Percentiles rank a stretch among this genome's conserved stretches.
phyloP scores from a whole-genome alignment of 805 yeast genomes.

The Candida glaebosa region DNA sequence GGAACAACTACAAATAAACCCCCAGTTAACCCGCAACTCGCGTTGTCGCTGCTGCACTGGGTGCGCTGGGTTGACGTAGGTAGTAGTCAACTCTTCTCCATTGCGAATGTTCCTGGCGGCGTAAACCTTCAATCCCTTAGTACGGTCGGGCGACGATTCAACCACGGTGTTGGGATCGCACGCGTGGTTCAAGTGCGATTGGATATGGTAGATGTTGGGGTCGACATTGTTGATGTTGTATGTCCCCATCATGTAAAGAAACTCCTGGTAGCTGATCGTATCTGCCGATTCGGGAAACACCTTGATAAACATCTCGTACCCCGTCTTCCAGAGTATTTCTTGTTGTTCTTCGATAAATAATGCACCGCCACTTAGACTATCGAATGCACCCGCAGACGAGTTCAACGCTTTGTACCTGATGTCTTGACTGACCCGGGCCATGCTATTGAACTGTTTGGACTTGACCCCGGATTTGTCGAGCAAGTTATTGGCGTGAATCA shows the following conservation, averaged over 20 bases:
- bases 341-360: slow-evolving; percentile 53
- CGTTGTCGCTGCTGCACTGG: slow-evolving; percentile 61
- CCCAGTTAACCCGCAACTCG: slow-evolving; percentile 72
- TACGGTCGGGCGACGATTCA: slow-evolving; percentile 38
- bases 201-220: slow-evolving; percentile 55
- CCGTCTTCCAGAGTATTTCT: slow-evolving; percentile 57
- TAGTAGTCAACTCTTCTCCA: slow-evolving; percentile 66
- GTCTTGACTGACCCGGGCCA: slow-evolving; percentile 71
- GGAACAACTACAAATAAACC: slow-evolving; percentile 66
- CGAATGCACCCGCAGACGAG: slow-evolving; percentile 53
- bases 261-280: slow-evolving; percentile 47
- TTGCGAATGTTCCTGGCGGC: slow-evolving; percentile 56
- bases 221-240: slow-evolving; percentile 73
- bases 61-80: slow-evolving; percentile 67
- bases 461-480: slow-evolving; percentile 41
- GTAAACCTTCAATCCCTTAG: slow-evolving; percentile 55
- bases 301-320: slow-evolving; percentile 45
- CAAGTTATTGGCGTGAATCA: slow-evolving; percentile 47
- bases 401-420: slow-evolving; percentile 56
- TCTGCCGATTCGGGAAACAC: slow-evolving; percentile 42
- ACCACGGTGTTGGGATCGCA: slow-evolving; percentile 71
- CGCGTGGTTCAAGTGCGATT: slow-evolving; percentile 72
- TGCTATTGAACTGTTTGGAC: slow-evolving; percentile 48
- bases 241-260: slow-evolving; percentile 60
- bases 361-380: slow-evolving; percentile 50